These are phyloP conservation scores for Eutrema yunnanense DNA, from an alignment of 345 rosid genomes.

Conservation along the genomic window DNA sequence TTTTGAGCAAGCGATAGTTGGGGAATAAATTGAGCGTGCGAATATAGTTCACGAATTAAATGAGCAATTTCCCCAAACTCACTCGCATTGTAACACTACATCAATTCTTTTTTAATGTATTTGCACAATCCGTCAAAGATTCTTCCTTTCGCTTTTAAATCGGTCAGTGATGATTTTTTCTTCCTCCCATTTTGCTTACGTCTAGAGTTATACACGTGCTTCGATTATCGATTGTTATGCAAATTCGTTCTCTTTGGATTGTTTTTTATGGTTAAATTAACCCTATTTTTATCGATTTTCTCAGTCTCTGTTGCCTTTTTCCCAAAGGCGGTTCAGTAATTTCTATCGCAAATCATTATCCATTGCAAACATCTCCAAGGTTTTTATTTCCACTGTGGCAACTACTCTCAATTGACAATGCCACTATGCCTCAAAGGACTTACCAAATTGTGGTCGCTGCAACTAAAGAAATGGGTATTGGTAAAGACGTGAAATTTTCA, in stretches of 20 bases:
- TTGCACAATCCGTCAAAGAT: not conserved
- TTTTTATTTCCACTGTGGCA: conserved; percentile 4
- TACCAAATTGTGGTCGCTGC: conserved; percentile 80
- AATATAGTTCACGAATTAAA: no score
- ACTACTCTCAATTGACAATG: not conserved
- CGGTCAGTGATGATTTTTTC: not conserved
- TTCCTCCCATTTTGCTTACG: not conserved
- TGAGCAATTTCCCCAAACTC: no score
- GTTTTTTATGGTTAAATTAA: not conserved
- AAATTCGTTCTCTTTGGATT: not conserved
- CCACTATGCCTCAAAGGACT: conserved; percentile 27
- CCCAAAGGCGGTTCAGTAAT: not conserved
- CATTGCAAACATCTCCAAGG: not conserved
- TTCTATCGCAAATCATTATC: not conserved
- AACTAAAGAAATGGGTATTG: conserved; percentile 74
- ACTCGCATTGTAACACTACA: no score
- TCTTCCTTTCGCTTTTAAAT: conserved; percentile 16
- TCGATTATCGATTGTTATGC: not conserved
- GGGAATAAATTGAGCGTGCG: no score
- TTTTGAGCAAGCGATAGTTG: no score
- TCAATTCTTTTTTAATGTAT: not conserved
- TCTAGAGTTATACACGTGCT: not conserved
- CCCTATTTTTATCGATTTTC: not conserved
- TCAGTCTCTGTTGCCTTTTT: not conserved
- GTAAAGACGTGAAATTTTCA: conserved; percentile 59